Percentiles rank a stretch among this genome's conserved stretches.
Evolutionary conservation across 2,329 filamentous ascomycete species (phyloP).

Genomic region (Xylaria multiplex): DNA sequence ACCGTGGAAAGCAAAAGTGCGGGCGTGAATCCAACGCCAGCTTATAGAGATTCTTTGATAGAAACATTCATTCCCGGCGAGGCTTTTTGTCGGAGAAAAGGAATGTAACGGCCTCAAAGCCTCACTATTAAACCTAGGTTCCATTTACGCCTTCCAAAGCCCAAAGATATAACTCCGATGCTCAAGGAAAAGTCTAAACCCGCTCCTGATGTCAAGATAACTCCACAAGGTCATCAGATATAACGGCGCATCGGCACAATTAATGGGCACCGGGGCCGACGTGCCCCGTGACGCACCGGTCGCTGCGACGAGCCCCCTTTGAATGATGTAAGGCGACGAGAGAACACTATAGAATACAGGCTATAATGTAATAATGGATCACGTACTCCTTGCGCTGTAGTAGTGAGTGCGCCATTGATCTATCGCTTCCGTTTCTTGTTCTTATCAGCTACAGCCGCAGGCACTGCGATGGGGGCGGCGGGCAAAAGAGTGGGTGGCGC

Average conservation of each 20-base stretch:
- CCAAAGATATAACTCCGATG: slow-evolving; percentile 40
- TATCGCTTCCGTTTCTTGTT: slow-evolving; percentile 71
- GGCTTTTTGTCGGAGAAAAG: slow-evolving; percentile 42
- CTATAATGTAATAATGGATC: slow-evolving; percentile 7
- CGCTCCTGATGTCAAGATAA: slow-evolving; percentile 27
- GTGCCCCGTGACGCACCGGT: slow-evolving; percentile 1
- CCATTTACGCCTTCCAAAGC: slow-evolving; percentile 41
- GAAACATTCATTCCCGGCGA: slow-evolving; percentile 40
- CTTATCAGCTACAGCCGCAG: slow-evolving; percentile 61
- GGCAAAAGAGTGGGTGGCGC: slow-evolving; percentile 51
- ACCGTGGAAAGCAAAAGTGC: slow-evolving; percentile 39
- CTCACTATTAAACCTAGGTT: slow-evolving; percentile 44
- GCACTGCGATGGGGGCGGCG: slow-evolving; percentile 56
- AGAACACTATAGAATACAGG: slow-evolving; percentile 8
- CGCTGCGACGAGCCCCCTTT: slow-evolving; percentile 9
- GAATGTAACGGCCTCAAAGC: slow-evolving; percentile 45
- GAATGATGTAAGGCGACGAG: slow-evolving; percentile 21
- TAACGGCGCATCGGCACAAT: slow-evolving; percentile 17
- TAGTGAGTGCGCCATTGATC: slow-evolving; percentile 25
- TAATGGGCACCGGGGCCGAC: slow-evolving; percentile 3
- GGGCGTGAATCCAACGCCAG: slow-evolving; percentile 47
- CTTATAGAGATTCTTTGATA: slow-evolving; percentile 37
- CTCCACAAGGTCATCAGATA: slow-evolving; percentile 31
- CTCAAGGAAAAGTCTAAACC: slow-evolving; percentile 38
- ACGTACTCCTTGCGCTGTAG: not conserved